Conservation (phyloP, 805 yeast species). For the Cyberlindnera bimundalis region DNA sequence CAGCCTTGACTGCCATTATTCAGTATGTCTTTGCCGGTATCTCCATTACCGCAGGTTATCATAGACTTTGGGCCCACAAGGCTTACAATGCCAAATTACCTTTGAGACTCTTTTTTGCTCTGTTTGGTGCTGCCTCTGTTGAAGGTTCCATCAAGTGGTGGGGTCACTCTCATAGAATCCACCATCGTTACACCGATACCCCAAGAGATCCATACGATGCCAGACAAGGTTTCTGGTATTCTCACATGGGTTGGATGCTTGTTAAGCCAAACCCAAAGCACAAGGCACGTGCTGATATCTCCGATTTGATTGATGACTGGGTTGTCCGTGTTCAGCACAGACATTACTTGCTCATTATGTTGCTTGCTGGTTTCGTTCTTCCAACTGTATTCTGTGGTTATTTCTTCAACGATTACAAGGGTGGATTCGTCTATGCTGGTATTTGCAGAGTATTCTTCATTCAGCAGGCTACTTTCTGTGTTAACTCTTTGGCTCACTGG, state of each 20-base stretch:
- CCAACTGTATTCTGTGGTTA: conserved; percentile 59
- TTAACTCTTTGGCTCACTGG: conserved; percentile 84
- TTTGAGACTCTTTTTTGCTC: conserved; percentile 60
- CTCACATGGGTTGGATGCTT: conserved; percentile 88
- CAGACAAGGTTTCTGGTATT: conserved; percentile 77
- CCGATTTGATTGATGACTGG: conserved; percentile 76
- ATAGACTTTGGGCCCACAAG: conserved; percentile 75
- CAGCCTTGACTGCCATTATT: conserved; percentile 35
- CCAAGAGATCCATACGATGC: conserved; percentile 84
- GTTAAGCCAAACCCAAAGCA: conserved; percentile 75
- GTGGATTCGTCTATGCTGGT: conserved; percentile 78
- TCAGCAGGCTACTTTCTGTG: conserved; percentile 86
- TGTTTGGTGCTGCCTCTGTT: conserved; percentile 79
- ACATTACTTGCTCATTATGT: conserved; percentile 64
- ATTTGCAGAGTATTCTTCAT: conserved; percentile 63
- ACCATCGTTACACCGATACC: conserved; percentile 85
- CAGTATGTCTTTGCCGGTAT: conserved; percentile 62
- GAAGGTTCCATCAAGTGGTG: conserved; percentile 90
- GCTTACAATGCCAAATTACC: conserved; percentile 65
- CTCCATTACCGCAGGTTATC: conserved; percentile 84
- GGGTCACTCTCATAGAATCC: conserved; percentile 82
- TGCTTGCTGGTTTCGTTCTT: conserved; percentile 53
- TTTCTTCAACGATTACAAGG: conserved; percentile 57
- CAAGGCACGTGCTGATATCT: conserved; percentile 56
- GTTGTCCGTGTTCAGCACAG: conserved; percentile 78